phyloP scores from a whole-genome alignment of 257 asterid species.

The Echium plantagineum region DNA sequence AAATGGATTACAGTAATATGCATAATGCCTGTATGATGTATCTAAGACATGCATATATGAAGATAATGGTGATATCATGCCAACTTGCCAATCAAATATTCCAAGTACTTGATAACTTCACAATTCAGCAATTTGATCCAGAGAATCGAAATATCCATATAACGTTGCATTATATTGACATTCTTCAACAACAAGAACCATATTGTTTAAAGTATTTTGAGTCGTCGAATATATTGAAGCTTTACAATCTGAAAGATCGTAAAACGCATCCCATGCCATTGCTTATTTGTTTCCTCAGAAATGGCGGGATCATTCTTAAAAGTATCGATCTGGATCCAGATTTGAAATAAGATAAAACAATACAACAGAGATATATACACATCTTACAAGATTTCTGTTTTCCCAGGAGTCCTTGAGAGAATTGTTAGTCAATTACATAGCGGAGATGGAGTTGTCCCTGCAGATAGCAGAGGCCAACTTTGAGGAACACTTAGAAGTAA shows the following conservation, averaged over 20 bases:
- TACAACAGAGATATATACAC: not conserved
- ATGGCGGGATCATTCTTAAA: not conserved
- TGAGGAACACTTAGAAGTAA: not conserved
- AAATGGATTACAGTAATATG: too few species aligned
- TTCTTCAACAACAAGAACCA: not conserved
- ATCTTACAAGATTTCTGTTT: not conserved
- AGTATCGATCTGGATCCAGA: not conserved
- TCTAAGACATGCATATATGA: too few species aligned
- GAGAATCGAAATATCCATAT: too few species aligned
- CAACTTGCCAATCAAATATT: too few species aligned
- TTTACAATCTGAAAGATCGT: not conserved
- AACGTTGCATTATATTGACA: too few species aligned
- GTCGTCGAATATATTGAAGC: not conserved
- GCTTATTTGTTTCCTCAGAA: not conserved
- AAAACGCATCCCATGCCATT: not conserved
- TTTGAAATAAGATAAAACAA: not conserved
- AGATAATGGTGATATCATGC: too few species aligned
- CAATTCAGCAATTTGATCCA: too few species aligned
- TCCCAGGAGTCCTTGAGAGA: not conserved
- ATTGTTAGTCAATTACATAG: not conserved
- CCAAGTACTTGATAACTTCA: too few species aligned
- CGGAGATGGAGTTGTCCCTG: constrained; percentile 1
- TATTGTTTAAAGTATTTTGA: not conserved
- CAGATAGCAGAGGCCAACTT: not conserved
- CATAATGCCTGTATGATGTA: too few species aligned